A percentile compares a stretch with the other conserved stretches of the same genome.
Conservation (phyloP, 1,139 yeast genomes). For the Magnusiomyces magnusii region DNA sequence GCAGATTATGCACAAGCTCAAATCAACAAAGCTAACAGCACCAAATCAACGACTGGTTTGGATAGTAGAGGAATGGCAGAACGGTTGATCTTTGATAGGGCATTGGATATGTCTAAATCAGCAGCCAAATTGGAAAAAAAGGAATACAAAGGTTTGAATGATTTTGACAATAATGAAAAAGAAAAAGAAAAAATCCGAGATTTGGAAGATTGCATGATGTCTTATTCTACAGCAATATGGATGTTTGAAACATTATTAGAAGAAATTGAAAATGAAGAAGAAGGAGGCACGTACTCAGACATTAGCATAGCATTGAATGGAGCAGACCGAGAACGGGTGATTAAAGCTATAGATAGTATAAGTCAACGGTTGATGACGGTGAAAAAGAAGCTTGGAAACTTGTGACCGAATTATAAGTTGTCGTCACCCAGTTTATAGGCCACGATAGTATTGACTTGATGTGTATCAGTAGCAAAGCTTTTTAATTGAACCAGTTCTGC, state of each 20-base stretch:
- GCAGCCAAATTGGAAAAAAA: constrained; percentile 86
- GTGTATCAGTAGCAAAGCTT: constrained; percentile 60
- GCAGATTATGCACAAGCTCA: constrained; percentile 65
- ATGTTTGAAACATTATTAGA: constrained; percentile 83
- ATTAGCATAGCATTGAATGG: constrained; percentile 43
- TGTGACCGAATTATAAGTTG: too few species aligned
- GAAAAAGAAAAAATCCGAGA: constrained; percentile 41
- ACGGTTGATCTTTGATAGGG: constrained; percentile 81
- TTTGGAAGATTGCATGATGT: constrained; percentile 70
- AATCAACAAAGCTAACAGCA: constrained; percentile 21
- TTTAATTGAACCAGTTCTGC: constrained; percentile 64
- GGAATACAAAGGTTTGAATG: constrained; percentile 29
- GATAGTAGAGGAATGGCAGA: constrained; percentile 47
- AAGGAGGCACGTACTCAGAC: constrained; percentile 18
- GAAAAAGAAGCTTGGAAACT: constrained; percentile 23
- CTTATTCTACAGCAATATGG: constrained; percentile 91
- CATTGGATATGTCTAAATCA: constrained; percentile 81
- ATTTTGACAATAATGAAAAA: neutral
- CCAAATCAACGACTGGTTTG: constrained; percentile 17
- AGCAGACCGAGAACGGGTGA: constrained; percentile 68
- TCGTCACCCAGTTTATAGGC: constrained; percentile 45
- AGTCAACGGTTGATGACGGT: constrained; percentile 29
- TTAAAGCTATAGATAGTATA: constrained; percentile 42
- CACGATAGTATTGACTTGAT: constrained; percentile 68
- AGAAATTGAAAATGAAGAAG: neutral